Percentiles rank a stretch among this genome's conserved stretches.
Conservation (phyloP, 75 land plant species). For the Pseudotsuga menziesii region DNA sequence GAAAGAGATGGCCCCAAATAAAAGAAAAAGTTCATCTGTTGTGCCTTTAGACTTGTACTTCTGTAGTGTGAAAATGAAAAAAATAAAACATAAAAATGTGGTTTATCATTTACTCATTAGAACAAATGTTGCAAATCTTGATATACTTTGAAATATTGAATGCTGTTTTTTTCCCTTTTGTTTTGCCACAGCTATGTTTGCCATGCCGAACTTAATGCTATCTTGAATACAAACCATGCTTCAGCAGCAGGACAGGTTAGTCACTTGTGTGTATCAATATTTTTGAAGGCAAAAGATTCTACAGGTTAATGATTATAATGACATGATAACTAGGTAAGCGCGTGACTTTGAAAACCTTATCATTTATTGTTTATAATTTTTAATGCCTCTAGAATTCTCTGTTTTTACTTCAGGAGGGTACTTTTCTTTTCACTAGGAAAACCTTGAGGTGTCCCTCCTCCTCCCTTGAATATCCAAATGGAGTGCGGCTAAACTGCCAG, state of each 20-base stretch:
- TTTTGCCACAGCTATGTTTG: conserved; percentile 80
- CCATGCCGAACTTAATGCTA: conserved; percentile 99
- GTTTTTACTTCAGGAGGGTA: too few species aligned
- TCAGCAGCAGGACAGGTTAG: conserved; percentile 92
- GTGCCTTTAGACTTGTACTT: background rate
- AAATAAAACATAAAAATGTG: background rate
- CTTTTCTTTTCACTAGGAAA: too few species aligned
- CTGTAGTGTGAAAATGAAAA: background rate
- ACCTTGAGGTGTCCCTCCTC: too few species aligned
- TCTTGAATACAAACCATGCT: conserved; percentile 93
- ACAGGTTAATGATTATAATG: background rate
- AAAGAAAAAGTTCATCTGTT: background rate
- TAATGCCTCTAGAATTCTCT: too few species aligned
- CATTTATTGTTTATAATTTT: too few species aligned
- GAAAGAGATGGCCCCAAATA: background rate
- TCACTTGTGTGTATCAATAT: background rate
- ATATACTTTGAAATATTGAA: background rate
- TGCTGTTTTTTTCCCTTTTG: background rate
- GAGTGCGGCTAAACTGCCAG: too few species aligned
- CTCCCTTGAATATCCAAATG: too few species aligned
- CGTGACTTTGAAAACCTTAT: background rate
- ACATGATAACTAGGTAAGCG: too few species aligned
- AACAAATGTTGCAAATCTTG: background rate
- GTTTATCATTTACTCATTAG: background rate
- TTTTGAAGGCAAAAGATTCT: background rate